These are phyloP conservation scores for Tagetes erecta DNA, from an alignment of 129 eudicot species.

Conservation along the genomic window DNA sequence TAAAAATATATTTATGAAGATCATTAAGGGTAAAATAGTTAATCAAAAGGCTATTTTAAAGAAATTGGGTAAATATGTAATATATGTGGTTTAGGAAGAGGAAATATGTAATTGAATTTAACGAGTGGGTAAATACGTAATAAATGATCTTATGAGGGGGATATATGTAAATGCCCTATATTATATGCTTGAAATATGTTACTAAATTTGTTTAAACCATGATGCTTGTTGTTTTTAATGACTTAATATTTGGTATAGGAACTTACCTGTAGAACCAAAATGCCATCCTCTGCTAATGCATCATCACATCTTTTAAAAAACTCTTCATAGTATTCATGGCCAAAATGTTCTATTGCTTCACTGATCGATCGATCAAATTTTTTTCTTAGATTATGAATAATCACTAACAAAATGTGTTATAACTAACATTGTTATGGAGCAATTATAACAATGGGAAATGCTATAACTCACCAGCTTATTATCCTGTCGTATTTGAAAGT, in stretches of 20 bases:
- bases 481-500: constrained; percentile 66
- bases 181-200: too few relatives aligned
- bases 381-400: not conserved
- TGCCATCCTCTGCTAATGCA: constrained; percentile 51
- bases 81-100: too few relatives aligned
- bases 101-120: too few relatives aligned
- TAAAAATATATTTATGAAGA: too few relatives aligned
- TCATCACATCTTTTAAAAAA: constrained; percentile 71
- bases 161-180: too few relatives aligned
- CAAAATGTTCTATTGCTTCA: constrained; percentile 84
- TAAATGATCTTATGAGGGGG: too few relatives aligned
- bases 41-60: too few relatives aligned
- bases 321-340: constrained; percentile 73
- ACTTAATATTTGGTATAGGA: not conserved
- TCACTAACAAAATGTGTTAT: not conserved
- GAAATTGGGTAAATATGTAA: too few relatives aligned
- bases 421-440: not conserved
- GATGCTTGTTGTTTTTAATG: not conserved
- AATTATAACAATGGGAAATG: not conserved
- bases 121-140: too few relatives aligned
- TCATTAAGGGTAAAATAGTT: too few relatives aligned
- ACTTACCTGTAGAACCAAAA: constrained; percentile 68
- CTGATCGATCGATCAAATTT: constrained; percentile 28
- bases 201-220: too few relatives aligned
- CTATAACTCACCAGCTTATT: constrained; percentile 58